Conservation (phyloP, 331 rosid genomes). For the Cucumis variabilis region DNA sequence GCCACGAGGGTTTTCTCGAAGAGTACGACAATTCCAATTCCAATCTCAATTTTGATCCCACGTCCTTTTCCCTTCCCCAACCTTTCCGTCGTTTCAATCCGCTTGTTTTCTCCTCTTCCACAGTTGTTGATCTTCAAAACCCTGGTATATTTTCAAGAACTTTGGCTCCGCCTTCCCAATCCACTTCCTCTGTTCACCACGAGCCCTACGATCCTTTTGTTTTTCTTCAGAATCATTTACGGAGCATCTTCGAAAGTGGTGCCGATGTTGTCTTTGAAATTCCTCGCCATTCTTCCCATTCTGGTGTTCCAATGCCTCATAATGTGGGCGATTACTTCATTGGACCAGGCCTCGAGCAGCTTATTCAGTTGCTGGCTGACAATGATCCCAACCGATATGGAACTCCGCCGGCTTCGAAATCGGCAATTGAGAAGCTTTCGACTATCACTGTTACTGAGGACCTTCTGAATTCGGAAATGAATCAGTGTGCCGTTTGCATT, state of each 20-base stretch:
- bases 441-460: constrained; percentile 54
- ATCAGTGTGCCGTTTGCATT: constrained; percentile 90
- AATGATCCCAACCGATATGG: constrained; percentile 86
- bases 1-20: constrained; percentile 71
- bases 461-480: constrained; percentile 62
- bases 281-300: constrained; percentile 49
- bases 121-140: constrained; percentile 18
- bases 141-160: constrained; percentile 38
- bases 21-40: constrained; percentile 43
- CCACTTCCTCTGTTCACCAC: constrained; percentile 41
- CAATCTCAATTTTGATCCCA: constrained; percentile 34
- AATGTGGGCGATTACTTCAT: constrained; percentile 87
- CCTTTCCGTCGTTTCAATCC: constrained; percentile 39
- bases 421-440: constrained; percentile 62
- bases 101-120: neutral
- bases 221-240: constrained; percentile 77
- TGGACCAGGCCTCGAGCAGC: constrained; percentile 90
- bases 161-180: constrained; percentile 40
- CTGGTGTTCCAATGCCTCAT: constrained; percentile 22
- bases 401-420: constrained; percentile 82
- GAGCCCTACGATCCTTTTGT: constrained; percentile 63
- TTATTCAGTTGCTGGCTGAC: constrained; percentile 89
- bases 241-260: constrained; percentile 37
- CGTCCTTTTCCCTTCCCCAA: constrained; percentile 28
- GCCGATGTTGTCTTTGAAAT: constrained; percentile 75